Percentiles rank a stretch among this genome's conserved stretches.
phyloP scores from a whole-genome alignment of 371 early-diverging fungal species.

The Mucor irregularis region DNA sequence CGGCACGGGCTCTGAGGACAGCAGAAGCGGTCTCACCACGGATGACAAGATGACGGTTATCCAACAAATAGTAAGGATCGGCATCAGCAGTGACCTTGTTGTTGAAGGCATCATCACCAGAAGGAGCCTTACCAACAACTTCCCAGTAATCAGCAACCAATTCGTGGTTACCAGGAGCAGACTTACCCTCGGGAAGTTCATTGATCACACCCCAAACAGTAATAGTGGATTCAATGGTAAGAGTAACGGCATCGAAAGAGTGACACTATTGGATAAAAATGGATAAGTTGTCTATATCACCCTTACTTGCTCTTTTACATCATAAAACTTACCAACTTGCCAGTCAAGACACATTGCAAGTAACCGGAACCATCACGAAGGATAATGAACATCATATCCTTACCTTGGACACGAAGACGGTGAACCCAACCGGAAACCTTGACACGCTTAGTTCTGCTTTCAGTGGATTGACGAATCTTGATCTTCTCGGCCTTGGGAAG shows the following conservation, averaged over 20 bases:
- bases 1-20: constrained; percentile 89
- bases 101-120: constrained; percentile 92
- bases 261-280: constrained; percentile 69
- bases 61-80: constrained; percentile 85
- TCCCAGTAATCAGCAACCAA: constrained; percentile 97
- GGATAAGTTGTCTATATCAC: not conserved
- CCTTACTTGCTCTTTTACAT: not conserved
- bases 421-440: constrained; percentile 96
- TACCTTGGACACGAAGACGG: constrained; percentile 93
- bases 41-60: constrained; percentile 97
- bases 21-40: constrained; percentile 93
- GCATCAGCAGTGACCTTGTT: constrained; percentile 91
- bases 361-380: constrained; percentile 95
- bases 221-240: constrained; percentile 92
- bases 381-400: constrained; percentile 94
- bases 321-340: constrained; percentile 66
- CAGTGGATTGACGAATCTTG: constrained; percentile 73
- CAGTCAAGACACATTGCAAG: constrained; percentile 92
- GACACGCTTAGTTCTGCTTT: constrained; percentile 80
- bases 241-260: constrained; percentile 91
- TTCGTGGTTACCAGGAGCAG: constrained; percentile 96
- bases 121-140: constrained; percentile 90
- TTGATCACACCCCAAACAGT: constrained; percentile 86
- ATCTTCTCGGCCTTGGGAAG: constrained; percentile 85
- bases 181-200: constrained; percentile 92